Evolutionary conservation across 768 basidiomycete genomes (phyloP).

Genomic region (Dacryopinax spathularia): DNA sequence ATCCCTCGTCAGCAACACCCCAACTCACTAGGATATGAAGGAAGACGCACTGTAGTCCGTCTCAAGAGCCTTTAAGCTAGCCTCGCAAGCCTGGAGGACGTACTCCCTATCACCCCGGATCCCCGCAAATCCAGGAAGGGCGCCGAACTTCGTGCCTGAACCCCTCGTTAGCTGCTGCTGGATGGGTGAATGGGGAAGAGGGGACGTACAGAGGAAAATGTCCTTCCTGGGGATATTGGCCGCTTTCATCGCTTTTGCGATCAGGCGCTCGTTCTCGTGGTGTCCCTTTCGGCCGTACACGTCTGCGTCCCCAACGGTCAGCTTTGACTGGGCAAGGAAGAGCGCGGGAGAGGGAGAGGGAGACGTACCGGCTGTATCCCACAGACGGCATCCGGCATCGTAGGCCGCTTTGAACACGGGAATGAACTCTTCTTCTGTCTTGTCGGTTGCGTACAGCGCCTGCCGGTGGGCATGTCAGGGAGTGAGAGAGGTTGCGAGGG

Average conservation of each 20-base stretch:
- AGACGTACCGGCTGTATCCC: neutral
- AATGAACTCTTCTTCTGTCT: neutral
- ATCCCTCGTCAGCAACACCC: neutral
- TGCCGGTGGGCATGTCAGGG: no score
- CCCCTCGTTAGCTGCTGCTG: neutral
- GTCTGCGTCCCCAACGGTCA: neutral
- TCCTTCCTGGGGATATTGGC: neutral
- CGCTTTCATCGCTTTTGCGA: neutral
- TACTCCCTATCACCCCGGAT: conserved; percentile 10
- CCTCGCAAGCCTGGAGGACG: conserved; percentile 11
- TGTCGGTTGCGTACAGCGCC: neutral
- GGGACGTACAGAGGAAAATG: neutral
- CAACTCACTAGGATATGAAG: neutral
- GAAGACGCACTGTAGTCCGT: conserved; percentile 10
- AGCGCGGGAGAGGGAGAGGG: no score
- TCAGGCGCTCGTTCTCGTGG: neutral
- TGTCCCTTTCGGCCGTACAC: neutral
- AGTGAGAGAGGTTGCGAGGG: neutral
- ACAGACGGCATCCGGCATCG: neutral
- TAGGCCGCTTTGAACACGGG: conserved; percentile 1
- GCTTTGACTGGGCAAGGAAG: no score
- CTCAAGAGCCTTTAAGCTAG: conserved; percentile 12
- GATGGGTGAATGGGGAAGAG: neutral
- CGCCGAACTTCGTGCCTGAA: neutral
- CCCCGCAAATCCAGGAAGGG: neutral